phyloP scores from a whole-genome alignment of 176 grass and related monocot genomes.

The Musa beccarii region DNA sequence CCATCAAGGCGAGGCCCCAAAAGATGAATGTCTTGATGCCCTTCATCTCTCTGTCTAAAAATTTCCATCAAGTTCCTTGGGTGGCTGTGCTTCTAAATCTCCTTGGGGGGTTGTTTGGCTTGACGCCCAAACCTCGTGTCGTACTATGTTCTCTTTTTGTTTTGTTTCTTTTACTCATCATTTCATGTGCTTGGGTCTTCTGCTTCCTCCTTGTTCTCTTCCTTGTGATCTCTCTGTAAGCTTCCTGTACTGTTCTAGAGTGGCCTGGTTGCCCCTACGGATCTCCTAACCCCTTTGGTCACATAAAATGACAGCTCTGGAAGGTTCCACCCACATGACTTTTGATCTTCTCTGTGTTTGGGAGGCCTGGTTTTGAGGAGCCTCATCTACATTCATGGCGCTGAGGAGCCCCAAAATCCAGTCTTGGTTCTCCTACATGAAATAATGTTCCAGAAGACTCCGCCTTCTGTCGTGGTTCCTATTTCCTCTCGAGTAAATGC shows the following conservation, averaged over 20 bases:
- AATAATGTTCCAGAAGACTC: not conserved
- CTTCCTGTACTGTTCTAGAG: not conserved
- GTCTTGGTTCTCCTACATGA: not conserved
- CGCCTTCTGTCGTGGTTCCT: not conserved
- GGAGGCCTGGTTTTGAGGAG: not conserved
- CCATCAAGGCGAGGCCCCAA: not conserved
- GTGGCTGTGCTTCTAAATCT: not conserved
- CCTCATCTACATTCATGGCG: not conserved
- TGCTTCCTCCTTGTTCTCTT: not conserved
- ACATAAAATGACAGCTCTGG: constrained; percentile 16
- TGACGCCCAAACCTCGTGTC: too few relatives aligned
- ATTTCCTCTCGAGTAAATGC: not conserved
- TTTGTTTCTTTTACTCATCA: not conserved
- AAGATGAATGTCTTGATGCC: not conserved
- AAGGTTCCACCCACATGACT: not conserved
- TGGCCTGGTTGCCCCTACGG: not conserved
- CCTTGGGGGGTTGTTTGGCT: not conserved
- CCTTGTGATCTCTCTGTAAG: not conserved
- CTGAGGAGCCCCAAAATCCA: not conserved
- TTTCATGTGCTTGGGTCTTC: constrained; percentile 2
- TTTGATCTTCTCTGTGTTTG: constrained; percentile 2
- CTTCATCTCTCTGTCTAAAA: not conserved
- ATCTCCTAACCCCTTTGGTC: not conserved
- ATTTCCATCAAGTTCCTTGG: not conserved
- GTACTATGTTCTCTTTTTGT: not conserved